phyloP scores from a whole-genome alignment of 495 filamentous ascomycete species.

The Penicillium roqueforti region DNA sequence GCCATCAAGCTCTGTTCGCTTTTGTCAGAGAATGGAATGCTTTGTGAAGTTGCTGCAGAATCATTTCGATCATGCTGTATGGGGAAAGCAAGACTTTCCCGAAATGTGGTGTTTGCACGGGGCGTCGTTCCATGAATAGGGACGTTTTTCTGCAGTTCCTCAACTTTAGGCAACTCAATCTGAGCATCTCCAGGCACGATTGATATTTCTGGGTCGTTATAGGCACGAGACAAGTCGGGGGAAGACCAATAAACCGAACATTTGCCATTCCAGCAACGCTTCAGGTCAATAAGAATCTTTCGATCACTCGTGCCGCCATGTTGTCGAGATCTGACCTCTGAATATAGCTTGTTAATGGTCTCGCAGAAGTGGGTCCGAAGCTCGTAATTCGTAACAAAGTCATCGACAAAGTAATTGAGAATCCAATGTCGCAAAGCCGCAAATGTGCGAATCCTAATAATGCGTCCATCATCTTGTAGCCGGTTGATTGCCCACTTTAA shows the following conservation, averaged over 20 bases:
- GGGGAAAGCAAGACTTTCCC: conserved; percentile 21
- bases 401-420: conserved; percentile 94
- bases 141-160: conserved; percentile 14
- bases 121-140: conserved; percentile 1
- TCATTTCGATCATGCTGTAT: conserved; percentile 41
- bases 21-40: conserved; percentile 40
- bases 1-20: conserved; percentile 62
- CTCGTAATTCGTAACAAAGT: conserved; percentile 81
- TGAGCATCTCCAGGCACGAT: conserved; percentile 69
- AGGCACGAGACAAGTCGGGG: conserved; percentile 51
- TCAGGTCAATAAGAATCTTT: conserved; percentile 89
- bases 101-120: conserved; percentile 27
- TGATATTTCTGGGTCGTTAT: conserved; percentile 58
- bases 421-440: conserved; percentile 98
- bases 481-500: conserved; percentile 82
- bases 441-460: conserved; percentile 92
- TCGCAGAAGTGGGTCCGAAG: conserved; percentile 78
- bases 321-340: conserved; percentile 52
- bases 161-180: conserved; percentile 15
- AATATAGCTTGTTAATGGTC: conserved; percentile 71
- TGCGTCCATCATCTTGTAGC: conserved; percentile 77
- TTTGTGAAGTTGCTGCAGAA: conserved; percentile 43
- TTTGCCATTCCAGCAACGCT: conserved; percentile 94
- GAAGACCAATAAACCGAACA: conserved; percentile 86
- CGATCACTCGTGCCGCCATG: conserved; percentile 65